phyloP scores from a whole-genome alignment of 768 basidiomycete genomes.

The Tephrocybe rancida region DNA sequence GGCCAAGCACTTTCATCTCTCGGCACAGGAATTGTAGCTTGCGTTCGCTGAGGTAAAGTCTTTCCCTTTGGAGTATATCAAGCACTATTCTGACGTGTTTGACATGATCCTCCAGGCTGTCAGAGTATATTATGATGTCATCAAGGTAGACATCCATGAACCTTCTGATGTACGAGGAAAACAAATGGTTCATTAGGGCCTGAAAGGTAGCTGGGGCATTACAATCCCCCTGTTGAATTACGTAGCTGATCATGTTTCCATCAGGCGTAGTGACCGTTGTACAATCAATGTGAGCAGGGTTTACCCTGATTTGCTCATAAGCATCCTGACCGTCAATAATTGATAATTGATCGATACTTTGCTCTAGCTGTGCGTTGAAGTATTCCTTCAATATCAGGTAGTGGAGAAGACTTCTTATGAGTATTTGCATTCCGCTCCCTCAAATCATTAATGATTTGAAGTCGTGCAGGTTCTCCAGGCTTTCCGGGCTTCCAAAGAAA shows the following conservation, averaged over 20 bases:
- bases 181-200: constrained; percentile 32
- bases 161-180: constrained; percentile 27
- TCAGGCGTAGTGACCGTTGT: constrained; percentile 24
- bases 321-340: constrained; percentile 35
- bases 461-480: constrained; percentile 1
- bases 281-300: constrained; percentile 20
- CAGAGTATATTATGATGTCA: neutral
- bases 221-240: constrained; percentile 22
- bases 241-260: constrained; percentile 27
- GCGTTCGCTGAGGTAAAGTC: neutral
- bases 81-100: neutral
- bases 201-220: constrained; percentile 33
- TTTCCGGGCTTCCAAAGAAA: constrained; percentile 21
- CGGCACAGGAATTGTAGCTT: neutral
- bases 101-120: neutral
- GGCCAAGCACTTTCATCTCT: neutral
- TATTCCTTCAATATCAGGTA: constrained; percentile 16
- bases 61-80: neutral
- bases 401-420: constrained; percentile 22
- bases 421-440: constrained; percentile 38
- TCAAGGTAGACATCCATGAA: neutral
- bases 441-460: constrained; percentile 29
- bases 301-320: constrained; percentile 35
- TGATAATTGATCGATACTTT: constrained; percentile 27
- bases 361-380: constrained; percentile 5